phyloP scores from a whole-genome alignment of 192 early-diverging fungal genomes.

The Blastocladiella britannica region DNA sequence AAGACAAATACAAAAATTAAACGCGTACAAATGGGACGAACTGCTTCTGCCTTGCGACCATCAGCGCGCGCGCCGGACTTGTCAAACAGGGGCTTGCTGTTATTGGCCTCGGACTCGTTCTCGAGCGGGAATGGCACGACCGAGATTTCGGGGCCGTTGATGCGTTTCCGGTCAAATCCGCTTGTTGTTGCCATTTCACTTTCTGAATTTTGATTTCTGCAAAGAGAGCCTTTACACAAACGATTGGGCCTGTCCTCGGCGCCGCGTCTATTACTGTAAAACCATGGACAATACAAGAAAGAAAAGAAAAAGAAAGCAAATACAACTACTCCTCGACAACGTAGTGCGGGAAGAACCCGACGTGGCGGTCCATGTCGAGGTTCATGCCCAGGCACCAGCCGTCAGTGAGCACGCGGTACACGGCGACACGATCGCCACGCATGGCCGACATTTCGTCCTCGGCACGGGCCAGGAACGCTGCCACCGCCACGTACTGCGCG shows the following conservation, averaged over 20 bases:
- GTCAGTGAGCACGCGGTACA: neutral
- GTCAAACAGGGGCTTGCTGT: slow-evolving; percentile 10
- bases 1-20: slow-evolving; percentile 1
- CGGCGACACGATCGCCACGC: neutral
- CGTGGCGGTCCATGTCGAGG: neutral
- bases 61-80: slow-evolving; percentile 15
- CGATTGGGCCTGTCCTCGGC: too few relatives aligned
- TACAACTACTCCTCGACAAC: too few relatives aligned
- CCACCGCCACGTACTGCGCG: neutral
- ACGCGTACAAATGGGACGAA: slow-evolving; percentile 28
- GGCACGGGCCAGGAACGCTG: neutral
- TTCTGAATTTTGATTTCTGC: too few relatives aligned
- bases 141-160: neutral
- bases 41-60: slow-evolving; percentile 24
- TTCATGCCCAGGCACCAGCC: neutral
- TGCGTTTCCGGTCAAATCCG: neutral
- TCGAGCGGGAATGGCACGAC: neutral
- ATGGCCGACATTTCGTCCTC: neutral
- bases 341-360: neutral
- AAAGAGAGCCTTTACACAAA: too few relatives aligned
- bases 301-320: too few relatives aligned
- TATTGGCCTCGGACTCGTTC: slow-evolving; percentile 1
- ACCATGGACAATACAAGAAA: too few relatives aligned
- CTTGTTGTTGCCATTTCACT: slow-evolving; percentile 1
- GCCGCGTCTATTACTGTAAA: too few relatives aligned